These are phyloP conservation scores for Dissophora ornata DNA, from an alignment of 192 early-diverging fungal species.

Conservation along the genomic window DNA sequence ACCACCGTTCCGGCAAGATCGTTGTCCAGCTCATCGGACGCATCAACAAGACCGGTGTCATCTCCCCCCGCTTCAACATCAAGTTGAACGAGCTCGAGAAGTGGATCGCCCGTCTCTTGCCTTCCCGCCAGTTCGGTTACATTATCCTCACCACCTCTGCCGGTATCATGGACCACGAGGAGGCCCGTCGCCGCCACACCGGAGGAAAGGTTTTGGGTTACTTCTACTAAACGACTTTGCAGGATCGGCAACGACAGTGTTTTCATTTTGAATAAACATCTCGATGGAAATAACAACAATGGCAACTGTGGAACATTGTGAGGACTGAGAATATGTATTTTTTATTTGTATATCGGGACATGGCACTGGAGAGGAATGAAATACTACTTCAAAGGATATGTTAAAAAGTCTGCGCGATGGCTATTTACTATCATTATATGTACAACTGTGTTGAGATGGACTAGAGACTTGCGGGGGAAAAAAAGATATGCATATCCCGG, in stretches of 20 bases:
- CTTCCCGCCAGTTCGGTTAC: conserved; percentile 98
- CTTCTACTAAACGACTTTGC: conserved; percentile 43
- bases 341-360: too few species aligned
- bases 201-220: conserved; percentile 94
- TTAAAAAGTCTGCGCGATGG: too few species aligned
- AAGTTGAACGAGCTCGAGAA: conserved; percentile 94
- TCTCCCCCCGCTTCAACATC: conserved; percentile 98
- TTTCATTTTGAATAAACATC: conserved; percentile 8
- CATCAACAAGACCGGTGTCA: conserved; percentile 99
- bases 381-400: too few species aligned
- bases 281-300: neutral
- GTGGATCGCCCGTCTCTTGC: conserved; percentile 96
- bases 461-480: too few species aligned
- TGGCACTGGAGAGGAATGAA: too few species aligned
- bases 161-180: conserved; percentile 99
- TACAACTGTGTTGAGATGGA: too few species aligned
- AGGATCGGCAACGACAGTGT: neutral
- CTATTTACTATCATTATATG: too few species aligned
- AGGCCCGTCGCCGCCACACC: conserved; percentile 95
- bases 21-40: conserved; percentile 98
- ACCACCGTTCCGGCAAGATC: conserved; percentile 98
- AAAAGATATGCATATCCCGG: too few species aligned
- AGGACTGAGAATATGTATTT: too few species aligned
- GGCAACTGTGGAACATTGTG: too few species aligned
- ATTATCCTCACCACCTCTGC: conserved; percentile 90